Conservation (phyloP, 2,329 filamentous ascomycete species). For the Aspergillus ochraceoroseus region DNA sequence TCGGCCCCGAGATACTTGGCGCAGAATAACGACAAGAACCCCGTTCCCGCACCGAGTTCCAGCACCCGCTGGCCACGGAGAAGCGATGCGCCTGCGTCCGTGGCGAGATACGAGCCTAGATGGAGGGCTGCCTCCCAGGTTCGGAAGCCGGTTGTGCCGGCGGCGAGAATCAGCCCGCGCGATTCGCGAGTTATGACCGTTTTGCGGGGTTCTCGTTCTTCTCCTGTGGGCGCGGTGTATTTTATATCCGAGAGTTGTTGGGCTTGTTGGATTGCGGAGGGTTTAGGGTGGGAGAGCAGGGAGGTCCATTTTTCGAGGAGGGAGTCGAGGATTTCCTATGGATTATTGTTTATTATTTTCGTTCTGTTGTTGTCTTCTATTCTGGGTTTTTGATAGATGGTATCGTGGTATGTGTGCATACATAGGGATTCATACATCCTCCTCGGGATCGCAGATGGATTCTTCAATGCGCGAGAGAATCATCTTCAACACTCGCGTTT, state of each 20-base stretch:
- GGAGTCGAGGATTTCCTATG: constrained; percentile 77
- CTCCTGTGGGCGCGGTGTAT: constrained; percentile 50
- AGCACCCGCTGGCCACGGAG: constrained; percentile 54
- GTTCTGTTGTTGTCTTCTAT: background rate
- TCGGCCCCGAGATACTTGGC: constrained; percentile 53
- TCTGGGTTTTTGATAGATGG: background rate
- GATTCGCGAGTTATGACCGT: constrained; percentile 47
- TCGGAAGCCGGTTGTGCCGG: constrained; percentile 60
- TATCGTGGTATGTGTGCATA: background rate
- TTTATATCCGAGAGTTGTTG: constrained; percentile 71
- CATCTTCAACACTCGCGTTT: constrained; percentile 66
- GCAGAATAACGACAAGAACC: constrained; percentile 60
- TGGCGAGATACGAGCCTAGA: constrained; percentile 56
- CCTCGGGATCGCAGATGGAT: constrained; percentile 73
- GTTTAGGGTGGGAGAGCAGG: constrained; percentile 60
- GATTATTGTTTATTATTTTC: background rate
- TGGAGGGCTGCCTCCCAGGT: constrained; percentile 67
- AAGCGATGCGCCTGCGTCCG: constrained; percentile 42
- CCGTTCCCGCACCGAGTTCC: constrained; percentile 64
- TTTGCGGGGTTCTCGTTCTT: background rate
- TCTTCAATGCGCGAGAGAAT: constrained; percentile 66
- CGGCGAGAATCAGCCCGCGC: constrained; percentile 53
- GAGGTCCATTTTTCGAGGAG: constrained; percentile 65
- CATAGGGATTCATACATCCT: constrained; percentile 61
- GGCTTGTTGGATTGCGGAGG: constrained; percentile 60